Evolutionary conservation across 257 asterid species (phyloP).

Genomic region (Nicotiana undulata): DNA sequence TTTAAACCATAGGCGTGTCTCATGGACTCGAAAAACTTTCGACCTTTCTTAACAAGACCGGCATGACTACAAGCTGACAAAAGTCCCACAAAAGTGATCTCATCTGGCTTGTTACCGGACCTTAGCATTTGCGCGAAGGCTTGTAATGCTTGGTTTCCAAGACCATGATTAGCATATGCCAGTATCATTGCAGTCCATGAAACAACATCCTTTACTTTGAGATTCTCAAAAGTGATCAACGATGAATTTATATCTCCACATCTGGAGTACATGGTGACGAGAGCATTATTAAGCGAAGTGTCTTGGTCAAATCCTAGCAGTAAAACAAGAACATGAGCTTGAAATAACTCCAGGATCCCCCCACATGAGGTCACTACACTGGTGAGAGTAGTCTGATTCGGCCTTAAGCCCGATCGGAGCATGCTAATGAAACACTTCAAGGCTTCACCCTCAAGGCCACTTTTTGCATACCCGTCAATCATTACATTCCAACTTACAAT

Average conservation of each 20-base stretch:
- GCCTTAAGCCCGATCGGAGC: constrained; percentile 4
- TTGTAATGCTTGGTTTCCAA: constrained; percentile 41
- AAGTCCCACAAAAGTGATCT: constrained; percentile 42
- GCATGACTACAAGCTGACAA: constrained; percentile 66
- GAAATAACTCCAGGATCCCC: constrained; percentile 3
- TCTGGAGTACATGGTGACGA: constrained; percentile 12
- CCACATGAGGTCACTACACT: constrained; percentile 10
- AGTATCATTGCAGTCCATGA: constrained; percentile 28
- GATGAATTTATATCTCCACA: constrained; percentile 11
- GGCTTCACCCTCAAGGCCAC: constrained; percentile 33
- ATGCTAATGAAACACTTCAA: constrained; percentile 1
- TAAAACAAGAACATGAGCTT: constrained; percentile 7
- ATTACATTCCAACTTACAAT: constrained; percentile 43
- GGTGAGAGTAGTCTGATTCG: constrained; percentile 13
- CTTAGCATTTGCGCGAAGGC: constrained; percentile 46
- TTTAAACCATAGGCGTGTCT: constrained; percentile 38
- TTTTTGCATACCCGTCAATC: constrained; percentile 44
- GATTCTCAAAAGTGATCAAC: constrained; percentile 6
- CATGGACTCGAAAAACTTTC: constrained; percentile 47
- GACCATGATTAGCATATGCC: constrained; percentile 54
- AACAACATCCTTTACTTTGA: constrained; percentile 7
- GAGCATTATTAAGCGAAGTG: constrained; percentile 7
- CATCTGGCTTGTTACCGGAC: constrained; percentile 42
- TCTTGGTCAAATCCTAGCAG: constrained; percentile 2
- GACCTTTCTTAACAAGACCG: constrained; percentile 55